Base-by-base conservation (phyloP, 225 moss, liverwort and hornwort species). In the Pseudisothecium myosuroides region DNA sequence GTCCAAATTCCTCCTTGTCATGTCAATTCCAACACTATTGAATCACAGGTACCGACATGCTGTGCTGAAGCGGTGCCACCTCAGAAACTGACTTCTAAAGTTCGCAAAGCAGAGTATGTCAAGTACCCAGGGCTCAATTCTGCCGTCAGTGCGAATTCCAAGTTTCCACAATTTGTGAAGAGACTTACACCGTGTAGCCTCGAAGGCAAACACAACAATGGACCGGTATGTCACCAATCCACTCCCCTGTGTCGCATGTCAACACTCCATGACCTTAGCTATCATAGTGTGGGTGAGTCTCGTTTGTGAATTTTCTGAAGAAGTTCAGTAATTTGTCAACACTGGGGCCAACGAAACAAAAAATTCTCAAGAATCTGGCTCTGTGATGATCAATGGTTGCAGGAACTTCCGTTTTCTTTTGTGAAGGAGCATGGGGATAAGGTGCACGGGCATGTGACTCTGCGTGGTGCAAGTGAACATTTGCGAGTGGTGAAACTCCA, bases 371-470 rank as follows among this genome's bases (percentile, higher is more conserved):
- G 56, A 74, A 71, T 56, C 18, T 74, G 26, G 11, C 11, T 23
- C 49, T 68, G 6, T 50, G 41, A 45, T 49, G 14, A 58, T 65
- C 45, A 29, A 59, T 91, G 86, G 68, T 83, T 41, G 65, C 90
- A 90, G 92, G 90, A 90, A 22, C 17, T 92, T 3, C 92, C 92
- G 14, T 4, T 6, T 66, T 16, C 47, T 28, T 92, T 90, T 60
- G 90, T 86, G 52, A 80, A 64, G 83, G 79, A 90, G 45, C 43
- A 92, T 39, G 92, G 83, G 65, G 90, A 74, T 43, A 74, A 88
- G 77, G 52, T 90, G 45, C 85, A 65, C 23, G 64, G 13, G 50
- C 52, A 18, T 31, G 83, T 88, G 14, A 49, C 63, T 29, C 77
- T 90, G 34, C 71, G 86, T 76, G 90, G 90, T 29, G 63, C 78